Evolutionary conservation across 108 stramenopile species (phyloP), one percentile per base, ranked within the genome.

Genomic region (Fragilaria radians): DNA sequence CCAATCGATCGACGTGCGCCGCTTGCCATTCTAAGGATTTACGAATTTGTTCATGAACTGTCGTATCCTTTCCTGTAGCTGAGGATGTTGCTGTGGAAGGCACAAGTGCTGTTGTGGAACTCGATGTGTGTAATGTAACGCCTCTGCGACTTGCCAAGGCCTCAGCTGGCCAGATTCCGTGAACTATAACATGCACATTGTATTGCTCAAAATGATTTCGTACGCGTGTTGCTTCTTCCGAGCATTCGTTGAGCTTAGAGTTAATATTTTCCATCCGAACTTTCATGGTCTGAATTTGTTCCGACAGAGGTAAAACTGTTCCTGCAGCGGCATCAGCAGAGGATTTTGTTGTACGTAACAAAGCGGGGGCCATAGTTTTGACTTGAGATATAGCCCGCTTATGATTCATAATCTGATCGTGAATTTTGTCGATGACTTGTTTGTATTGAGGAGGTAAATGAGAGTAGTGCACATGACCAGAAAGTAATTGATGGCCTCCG

Each of bases 121-220:
- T 14, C 32, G n/a, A 29, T 45, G 25, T 46, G 47, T 54, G 36
- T 60, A 59, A 63, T 1, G 51, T 62, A 33, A 86, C 80, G 3
- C 79, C 79, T 18, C 80, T 62, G 23, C 86, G 74, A 25, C 54
- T 62, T 3, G 89, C 84, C 14, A 86, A 54, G 18, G 67, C 76
- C 71, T 91, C 89, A n/a, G 78, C 70, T 25, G 86, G 86, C 86
- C 86, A 88, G 24, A 72, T 70, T 46, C 82, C 89, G 52, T 81
- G 70, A 65, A 72, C 49, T 59, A 77, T 70, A 31, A 69, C 64
- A 53, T 77, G 78, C 0, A 52, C 62, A 0, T 59, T 73, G 0
- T 64, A 56, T 1, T 27, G 63, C 47, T 48, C 57, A 30, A 28
- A 57, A 22, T 57, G n/a, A 1, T 19, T 19, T 21, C 21, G 18